A percentile compares a stretch with the other conserved stretches of the same genome.
Conservation (phyloP, 73 alveolate genomes). For the Paramecium primaurelia region DNA sequence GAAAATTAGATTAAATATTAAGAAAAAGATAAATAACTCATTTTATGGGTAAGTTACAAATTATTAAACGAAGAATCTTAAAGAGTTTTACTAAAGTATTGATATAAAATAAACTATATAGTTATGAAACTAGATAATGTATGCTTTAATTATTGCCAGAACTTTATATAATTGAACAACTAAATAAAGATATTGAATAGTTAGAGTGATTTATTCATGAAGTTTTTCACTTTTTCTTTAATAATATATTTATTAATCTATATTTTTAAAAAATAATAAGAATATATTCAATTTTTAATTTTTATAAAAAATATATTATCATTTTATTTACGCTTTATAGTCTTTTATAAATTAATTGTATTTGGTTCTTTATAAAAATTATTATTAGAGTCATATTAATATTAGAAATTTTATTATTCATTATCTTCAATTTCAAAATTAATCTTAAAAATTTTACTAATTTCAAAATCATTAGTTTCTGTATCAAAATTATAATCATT, state of each 20-base stretch:
- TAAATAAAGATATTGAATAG: not conserved
- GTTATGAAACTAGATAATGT: conserved; percentile 10
- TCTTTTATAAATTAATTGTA: not conserved
- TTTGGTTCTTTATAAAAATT: not conserved
- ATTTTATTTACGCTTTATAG: not conserved
- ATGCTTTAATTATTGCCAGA: not conserved
- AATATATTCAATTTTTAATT: not conserved
- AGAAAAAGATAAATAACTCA: not conserved
- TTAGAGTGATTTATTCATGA: conserved; percentile 19
- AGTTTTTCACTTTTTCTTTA: not conserved
- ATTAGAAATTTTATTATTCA: no score
- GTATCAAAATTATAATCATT: not conserved
- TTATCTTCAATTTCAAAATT: not conserved
- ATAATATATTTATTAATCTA: not conserved
- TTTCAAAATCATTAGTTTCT: not conserved
- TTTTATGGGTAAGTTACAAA: conserved; percentile 30
- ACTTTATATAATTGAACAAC: not conserved
- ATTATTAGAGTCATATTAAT: not conserved
- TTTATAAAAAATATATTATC: not conserved
- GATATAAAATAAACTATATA: not conserved
- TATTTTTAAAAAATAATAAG: no score
- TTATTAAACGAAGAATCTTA: not conserved
- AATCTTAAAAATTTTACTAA: not conserved
- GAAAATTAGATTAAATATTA: not conserved
- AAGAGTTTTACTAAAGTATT: conserved; percentile 12